Evolutionary conservation across 768 basidiomycete genomes (phyloP), one percentile per base, ranked within the genome.

Genomic region (Lanmaoa pseudosensibilis): DNA sequence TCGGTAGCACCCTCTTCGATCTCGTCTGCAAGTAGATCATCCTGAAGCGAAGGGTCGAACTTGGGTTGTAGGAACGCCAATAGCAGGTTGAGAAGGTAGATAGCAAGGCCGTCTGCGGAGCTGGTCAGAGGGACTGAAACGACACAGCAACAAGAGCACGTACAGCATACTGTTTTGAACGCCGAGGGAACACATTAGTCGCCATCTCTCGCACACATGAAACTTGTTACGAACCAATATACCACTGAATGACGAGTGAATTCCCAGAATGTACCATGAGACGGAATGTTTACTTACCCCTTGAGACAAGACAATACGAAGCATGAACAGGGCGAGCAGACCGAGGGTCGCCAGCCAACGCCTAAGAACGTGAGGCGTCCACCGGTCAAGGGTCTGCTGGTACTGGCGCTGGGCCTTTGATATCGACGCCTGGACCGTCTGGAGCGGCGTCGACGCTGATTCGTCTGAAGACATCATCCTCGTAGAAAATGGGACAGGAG

Each of bases 11-110:
- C 97, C 69, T 93, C 95, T 65, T 99, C 97, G 19, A 97, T 89
- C 68, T 98, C 95, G 62, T 95, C 91, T 2, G 94, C 97, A 59
- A 92, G 80, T 13, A 98, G 78, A 71, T 99, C 97, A 45, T 92
- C 92, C 61, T 94, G 90, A 33, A 98, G 77, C 2, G 95, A 96
- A 1, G 97, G 96, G 74, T 99, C 97, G 71, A 99, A 98, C 71
- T 89, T 92, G 34, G 97, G 97, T 78, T 98, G 95, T 18, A 99
- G 80, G 80, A 99, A 99, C 2, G 97, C 96, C 62, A 99, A 83
- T 52, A 99, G 85, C 51, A 99, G 84, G 77, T 99, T 97, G 57
- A 98, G 82, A 59, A 96, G 84, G 75, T 98, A 98, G 64, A 97
- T 98, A 32, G 92, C 94, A 63, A 91, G 87, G 18, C 91, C 95